Evolutionary conservation across 164 flowering plant species (phyloP).

Genomic region (Stephania yunnanensis): DNA sequence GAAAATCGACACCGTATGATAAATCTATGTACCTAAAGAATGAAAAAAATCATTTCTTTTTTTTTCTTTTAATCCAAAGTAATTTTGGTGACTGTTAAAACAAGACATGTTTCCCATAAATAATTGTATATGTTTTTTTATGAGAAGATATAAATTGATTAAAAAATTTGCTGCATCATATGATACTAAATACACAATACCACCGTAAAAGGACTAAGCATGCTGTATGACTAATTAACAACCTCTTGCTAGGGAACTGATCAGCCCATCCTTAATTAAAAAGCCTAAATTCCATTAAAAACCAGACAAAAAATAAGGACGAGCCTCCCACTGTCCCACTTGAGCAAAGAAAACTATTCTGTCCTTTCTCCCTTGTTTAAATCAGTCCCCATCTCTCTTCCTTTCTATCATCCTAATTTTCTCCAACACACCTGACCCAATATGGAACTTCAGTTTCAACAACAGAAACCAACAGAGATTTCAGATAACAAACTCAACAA

Average conservation of each 20-base stretch:
- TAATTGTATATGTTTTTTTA: not conserved
- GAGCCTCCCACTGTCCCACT: conserved; percentile 21
- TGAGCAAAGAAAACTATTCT: not conserved
- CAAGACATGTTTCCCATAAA: conserved; percentile 13
- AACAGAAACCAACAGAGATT: conserved; percentile 20
- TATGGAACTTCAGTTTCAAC: conserved; percentile 53
- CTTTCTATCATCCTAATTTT: not conserved
- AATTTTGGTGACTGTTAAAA: not conserved
- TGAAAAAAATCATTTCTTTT: too few relatives aligned
- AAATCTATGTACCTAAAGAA: too few relatives aligned
- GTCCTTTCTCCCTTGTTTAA: conserved; percentile 12
- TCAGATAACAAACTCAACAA: conserved; percentile 26
- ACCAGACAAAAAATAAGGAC: conserved; percentile 25
- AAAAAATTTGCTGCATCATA: not conserved
- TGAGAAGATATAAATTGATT: not conserved
- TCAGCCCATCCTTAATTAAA: conserved; percentile 27
- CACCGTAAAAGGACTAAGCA: conserved; percentile 11
- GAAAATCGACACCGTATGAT: too few relatives aligned
- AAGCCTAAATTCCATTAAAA: conserved; percentile 15
- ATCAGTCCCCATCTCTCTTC: conserved; percentile 11
- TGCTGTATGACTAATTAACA: not conserved
- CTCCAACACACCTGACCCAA: conserved; percentile 11
- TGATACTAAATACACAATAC: not conserved
- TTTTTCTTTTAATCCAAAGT: not conserved
- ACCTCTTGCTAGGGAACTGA: conserved; percentile 22